A percentile compares a stretch with the other conserved stretches of the same genome.
These are phyloP conservation scores for Flaveria bidentis DNA, from an alignment of 129 eudicot species.

Conservation along the genomic window DNA sequence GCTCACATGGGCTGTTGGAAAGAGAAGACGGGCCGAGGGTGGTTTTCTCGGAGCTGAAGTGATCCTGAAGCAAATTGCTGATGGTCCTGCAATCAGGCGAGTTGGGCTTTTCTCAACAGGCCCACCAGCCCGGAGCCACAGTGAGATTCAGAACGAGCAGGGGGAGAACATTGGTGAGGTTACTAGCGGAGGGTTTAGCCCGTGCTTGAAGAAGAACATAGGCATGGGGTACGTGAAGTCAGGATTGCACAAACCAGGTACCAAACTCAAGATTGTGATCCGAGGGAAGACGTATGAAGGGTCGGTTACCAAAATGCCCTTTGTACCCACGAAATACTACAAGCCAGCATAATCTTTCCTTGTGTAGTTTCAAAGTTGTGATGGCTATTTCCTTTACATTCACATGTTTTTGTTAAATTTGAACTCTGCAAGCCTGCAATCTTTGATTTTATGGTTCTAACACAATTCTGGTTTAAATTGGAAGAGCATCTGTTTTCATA, in stretches of 20 bases:
- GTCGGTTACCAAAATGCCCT: slow-evolving; percentile 86
- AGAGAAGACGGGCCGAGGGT: slow-evolving; percentile 94
- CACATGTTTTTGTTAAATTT: slow-evolving; percentile 38
- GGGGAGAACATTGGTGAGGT: slow-evolving; percentile 86
- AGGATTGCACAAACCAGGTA: slow-evolving; percentile 84
- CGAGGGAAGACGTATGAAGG: slow-evolving; percentile 86
- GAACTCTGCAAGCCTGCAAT: slow-evolving; percentile 40
- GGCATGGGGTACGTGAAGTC: slow-evolving; percentile 99
- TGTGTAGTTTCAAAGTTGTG: slow-evolving; percentile 14
- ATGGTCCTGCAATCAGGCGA: slow-evolving; percentile 81
- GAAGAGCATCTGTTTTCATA: slow-evolving; percentile 10
- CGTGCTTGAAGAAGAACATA: slow-evolving; percentile 96
- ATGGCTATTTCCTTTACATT: slow-evolving; percentile 32
- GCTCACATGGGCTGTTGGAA: slow-evolving; percentile 98
- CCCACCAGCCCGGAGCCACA: slow-evolving; percentile 90
- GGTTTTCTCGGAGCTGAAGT: slow-evolving; percentile 97
- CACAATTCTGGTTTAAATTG: slow-evolving; percentile 18
- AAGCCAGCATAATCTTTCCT: slow-evolving; percentile 62
- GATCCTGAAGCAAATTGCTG: slow-evolving; percentile 85
- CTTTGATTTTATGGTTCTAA: slow-evolving; percentile 31
- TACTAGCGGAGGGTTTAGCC: slow-evolving; percentile 97
- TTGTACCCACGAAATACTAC: slow-evolving; percentile 94
- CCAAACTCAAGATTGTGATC: slow-evolving; percentile 67
- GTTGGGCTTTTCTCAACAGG: slow-evolving; percentile 80
- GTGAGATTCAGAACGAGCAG: slow-evolving; percentile 82